Evolutionary conservation across 345 rosid genomes (phyloP).

Genomic region (Bretschneidera sinensis): DNA sequence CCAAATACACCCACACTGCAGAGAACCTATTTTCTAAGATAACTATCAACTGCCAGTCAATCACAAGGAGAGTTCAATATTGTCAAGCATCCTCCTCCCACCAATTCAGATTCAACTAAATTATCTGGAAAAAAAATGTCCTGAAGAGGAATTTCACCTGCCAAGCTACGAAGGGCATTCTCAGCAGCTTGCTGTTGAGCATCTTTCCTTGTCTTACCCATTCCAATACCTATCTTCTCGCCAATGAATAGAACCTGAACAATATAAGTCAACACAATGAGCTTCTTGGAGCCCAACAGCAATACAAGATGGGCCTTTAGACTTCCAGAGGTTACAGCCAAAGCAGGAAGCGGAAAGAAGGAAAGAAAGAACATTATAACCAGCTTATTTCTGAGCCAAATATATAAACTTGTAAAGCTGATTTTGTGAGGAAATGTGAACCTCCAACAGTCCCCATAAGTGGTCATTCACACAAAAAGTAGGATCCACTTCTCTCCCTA

Average conservation of each 20-base stretch:
- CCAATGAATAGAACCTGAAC: conserved; percentile 79
- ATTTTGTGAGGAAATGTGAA: not conserved
- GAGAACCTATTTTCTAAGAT: too few relatives aligned
- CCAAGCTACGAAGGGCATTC: conserved; percentile 79
- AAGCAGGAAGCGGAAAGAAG: not conserved
- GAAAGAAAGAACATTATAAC: not conserved
- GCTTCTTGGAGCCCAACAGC: not conserved
- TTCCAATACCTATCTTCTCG: conserved; percentile 94
- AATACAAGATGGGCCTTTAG: not conserved
- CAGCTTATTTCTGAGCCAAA: not conserved
- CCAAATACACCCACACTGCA: not conserved
- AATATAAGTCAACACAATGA: conserved; percentile 13
- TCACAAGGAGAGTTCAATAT: not conserved
- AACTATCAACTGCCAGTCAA: not conserved
- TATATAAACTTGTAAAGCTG: not conserved
- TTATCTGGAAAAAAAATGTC: not conserved
- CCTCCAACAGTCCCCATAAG: not conserved
- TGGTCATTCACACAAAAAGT: not conserved
- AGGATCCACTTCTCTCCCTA: not conserved
- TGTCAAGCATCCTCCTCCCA: not conserved
- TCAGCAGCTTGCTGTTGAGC: conserved; percentile 98
- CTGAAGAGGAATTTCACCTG: conserved; percentile 45
- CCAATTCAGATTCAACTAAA: not conserved
- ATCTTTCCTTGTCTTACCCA: conserved; percentile 95
- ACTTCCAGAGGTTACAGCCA: not conserved